Evolutionary conservation across 495 filamentous ascomycete species (phyloP).

Genomic region (Hypomontagnella monticulosa): DNA sequence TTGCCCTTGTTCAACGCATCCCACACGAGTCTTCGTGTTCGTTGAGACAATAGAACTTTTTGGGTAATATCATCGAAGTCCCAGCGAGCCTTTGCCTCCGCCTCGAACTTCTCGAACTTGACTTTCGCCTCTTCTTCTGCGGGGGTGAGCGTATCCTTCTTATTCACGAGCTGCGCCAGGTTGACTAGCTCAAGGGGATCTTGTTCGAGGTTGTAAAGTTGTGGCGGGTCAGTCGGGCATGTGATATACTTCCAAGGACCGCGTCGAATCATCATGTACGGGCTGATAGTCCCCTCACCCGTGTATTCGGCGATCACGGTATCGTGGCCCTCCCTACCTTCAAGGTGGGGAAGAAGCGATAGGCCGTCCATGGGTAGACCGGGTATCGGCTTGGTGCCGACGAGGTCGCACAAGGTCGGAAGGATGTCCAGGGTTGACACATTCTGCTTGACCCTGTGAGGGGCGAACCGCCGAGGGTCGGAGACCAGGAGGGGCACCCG

Average conservation of each 20-base stretch:
- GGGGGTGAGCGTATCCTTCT: slow-evolving; percentile 47
- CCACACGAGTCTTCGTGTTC: slow-evolving; percentile 76
- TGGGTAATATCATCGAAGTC: slow-evolving; percentile 75
- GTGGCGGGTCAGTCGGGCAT: slow-evolving; percentile 79
- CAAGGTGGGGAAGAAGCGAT: slow-evolving; percentile 75
- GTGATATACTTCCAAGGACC: slow-evolving; percentile 85
- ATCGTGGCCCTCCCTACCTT: slow-evolving; percentile 69
- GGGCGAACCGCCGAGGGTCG: slow-evolving; percentile 70
- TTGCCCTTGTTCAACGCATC: slow-evolving; percentile 74
- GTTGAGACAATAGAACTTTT: slow-evolving; percentile 75
- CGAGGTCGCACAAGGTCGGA: slow-evolving; percentile 84
- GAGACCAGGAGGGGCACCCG: slow-evolving; percentile 84
- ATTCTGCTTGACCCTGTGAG: slow-evolving; percentile 75
- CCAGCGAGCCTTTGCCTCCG: slow-evolving; percentile 75
- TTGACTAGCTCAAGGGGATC: slow-evolving; percentile 82
- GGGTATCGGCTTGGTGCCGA: slow-evolving; percentile 67
- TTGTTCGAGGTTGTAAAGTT: slow-evolving; percentile 76
- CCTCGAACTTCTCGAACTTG: slow-evolving; percentile 67
- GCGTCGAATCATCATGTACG: slow-evolving; percentile 89
- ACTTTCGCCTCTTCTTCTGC: slow-evolving; percentile 55
- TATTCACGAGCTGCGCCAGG: slow-evolving; percentile 60
- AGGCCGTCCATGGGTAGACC: slow-evolving; percentile 80
- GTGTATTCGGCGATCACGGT: slow-evolving; percentile 89
- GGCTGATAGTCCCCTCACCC: slow-evolving; percentile 84
- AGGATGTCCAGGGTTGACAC: slow-evolving; percentile 88